These are phyloP conservation scores for Alternaria arborescens DNA, from an alignment of 2,329 filamentous ascomycete genomes.

Conservation along the genomic window DNA sequence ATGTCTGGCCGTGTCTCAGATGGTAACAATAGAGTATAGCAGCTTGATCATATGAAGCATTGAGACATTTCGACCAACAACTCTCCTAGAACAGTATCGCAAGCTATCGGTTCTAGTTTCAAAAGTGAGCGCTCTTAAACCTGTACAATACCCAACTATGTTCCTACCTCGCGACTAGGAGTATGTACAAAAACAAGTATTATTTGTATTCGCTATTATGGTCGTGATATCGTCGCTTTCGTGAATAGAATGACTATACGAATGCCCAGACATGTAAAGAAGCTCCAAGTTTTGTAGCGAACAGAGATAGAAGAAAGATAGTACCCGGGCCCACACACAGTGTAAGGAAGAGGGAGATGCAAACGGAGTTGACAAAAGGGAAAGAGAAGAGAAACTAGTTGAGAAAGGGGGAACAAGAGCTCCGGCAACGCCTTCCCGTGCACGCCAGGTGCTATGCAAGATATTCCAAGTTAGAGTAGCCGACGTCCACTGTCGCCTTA, in stretches of 20 bases:
- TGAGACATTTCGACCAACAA: neutral
- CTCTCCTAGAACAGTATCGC: neutral
- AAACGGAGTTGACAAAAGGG: neutral
- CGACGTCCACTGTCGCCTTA: neutral
- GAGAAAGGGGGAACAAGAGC: neutral
- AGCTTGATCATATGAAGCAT: neutral
- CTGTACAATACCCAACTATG: neutral
- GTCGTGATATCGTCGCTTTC: constrained; percentile 2
- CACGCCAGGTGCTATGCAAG: neutral
- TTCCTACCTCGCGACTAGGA: neutral
- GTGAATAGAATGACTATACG: constrained; percentile 3
- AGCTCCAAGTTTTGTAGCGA: neutral
- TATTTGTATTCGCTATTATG: constrained; percentile 4
- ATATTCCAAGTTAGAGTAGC: neutral
- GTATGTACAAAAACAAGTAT: neutral
- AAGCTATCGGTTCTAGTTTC: neutral
- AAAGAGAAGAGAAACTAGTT: neutral
- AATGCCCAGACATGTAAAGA: constrained; percentile 3
- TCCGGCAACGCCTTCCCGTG: neutral
- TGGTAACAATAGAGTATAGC: neutral
- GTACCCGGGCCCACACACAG: neutral
- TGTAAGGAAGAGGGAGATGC: neutral
- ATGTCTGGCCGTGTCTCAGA: neutral
- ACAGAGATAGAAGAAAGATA: constrained; percentile 4
- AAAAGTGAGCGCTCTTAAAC: neutral